These are phyloP conservation scores for Comarum palustre DNA, from an alignment of 306 rosid species.

Conservation along the genomic window DNA sequence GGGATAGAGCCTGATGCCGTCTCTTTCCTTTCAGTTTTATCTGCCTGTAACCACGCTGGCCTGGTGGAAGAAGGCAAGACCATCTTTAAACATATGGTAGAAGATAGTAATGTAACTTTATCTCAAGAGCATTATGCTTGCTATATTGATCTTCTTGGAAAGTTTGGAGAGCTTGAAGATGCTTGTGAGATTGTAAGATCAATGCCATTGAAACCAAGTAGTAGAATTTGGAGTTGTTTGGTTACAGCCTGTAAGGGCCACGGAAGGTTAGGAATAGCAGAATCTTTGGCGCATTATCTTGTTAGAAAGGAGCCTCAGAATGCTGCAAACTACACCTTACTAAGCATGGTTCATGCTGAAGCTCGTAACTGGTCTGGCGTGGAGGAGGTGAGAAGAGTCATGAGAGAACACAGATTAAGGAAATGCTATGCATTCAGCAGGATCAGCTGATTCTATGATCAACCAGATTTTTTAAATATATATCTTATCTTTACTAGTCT, in stretches of 20 bases:
- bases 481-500: not conserved
- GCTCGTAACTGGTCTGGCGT: constrained; percentile 51
- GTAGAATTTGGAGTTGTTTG: constrained; percentile 58
- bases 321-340: constrained; percentile 46
- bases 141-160: constrained; percentile 59
- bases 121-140: constrained; percentile 59
- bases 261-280: constrained; percentile 54
- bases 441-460: constrained; percentile 24
- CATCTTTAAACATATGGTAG: constrained; percentile 35
- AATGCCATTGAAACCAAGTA: constrained; percentile 60
- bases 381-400: constrained; percentile 40
- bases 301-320: constrained; percentile 52
- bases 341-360: constrained; percentile 57
- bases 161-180: constrained; percentile 58
- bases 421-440: constrained; percentile 55
- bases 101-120: constrained; percentile 29
- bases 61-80: constrained; percentile 52
- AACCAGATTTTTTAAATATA: not conserved
- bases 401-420: constrained; percentile 44
- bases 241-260: constrained; percentile 60
- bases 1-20: constrained; percentile 47
- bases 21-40: constrained; percentile 50
- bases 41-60: constrained; percentile 69
- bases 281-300: constrained; percentile 44
- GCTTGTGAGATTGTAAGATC: constrained; percentile 45